Percentiles rank a stretch among this genome's conserved stretches.
Evolutionary conservation across 129 eudicot genomes (phyloP).

Genomic region (Dittrichia graveolens): DNA sequence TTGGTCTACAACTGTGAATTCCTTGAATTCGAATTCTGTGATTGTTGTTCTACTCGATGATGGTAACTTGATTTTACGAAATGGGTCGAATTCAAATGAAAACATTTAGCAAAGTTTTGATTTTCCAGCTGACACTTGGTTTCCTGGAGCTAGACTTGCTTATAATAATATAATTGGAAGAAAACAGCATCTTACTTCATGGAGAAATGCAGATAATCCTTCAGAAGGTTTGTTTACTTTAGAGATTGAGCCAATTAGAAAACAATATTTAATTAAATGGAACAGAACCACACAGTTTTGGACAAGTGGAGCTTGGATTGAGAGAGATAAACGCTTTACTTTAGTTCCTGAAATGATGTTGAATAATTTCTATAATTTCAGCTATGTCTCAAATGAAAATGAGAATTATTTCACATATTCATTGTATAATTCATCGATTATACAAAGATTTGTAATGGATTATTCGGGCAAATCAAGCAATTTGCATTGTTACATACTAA

Average conservation of each 20-base stretch:
- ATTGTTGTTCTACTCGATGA: constrained; percentile 42
- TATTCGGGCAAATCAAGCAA: constrained; percentile 54
- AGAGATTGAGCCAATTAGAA: constrained; percentile 37
- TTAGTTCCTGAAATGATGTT: constrained; percentile 54
- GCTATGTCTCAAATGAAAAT: constrained; percentile 45
- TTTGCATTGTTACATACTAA: constrained; percentile 35
- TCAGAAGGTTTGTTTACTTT: constrained; percentile 47
- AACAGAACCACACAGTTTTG: constrained; percentile 42
- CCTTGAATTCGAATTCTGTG: constrained; percentile 21
- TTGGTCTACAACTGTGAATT: constrained; percentile 51
- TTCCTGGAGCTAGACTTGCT: constrained; percentile 45
- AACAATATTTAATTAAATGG: constrained; percentile 42
- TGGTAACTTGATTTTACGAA: constrained; percentile 48
- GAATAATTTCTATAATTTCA: constrained; percentile 44
- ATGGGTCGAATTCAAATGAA: constrained; percentile 19
- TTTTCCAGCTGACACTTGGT: constrained; percentile 56
- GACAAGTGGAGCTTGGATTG: constrained; percentile 56
- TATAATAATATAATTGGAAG: constrained; percentile 36
- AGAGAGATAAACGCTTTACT: constrained; percentile 24
- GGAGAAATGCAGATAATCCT: constrained; percentile 59
- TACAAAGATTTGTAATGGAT: constrained; percentile 50
- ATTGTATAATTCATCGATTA: constrained; percentile 29
- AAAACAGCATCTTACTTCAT: constrained; percentile 41
- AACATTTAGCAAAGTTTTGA: constrained; percentile 61
- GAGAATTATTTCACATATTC: constrained; percentile 58